Base-by-base conservation (phyloP, 2,329 filamentous ascomycete species). In the Chaetoscypha palmicola region DNA sequence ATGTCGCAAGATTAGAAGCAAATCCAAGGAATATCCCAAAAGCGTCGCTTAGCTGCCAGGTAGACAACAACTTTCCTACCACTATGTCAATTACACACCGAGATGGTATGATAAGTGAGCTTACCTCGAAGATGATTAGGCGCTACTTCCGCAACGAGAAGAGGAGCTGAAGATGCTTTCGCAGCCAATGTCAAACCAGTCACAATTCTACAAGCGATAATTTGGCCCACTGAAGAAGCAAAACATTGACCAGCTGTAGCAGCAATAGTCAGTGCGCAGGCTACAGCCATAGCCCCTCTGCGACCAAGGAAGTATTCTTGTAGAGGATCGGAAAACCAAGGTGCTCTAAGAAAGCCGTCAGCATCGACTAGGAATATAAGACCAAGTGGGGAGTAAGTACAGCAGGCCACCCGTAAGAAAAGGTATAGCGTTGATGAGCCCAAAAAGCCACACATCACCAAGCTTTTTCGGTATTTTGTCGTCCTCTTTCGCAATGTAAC, bases 301-400 rank as follows among this genome's bases (percentile, higher is more conserved):
- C 34, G 34, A 10, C 34, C 19, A 36, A 36, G 19, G 17, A 19
- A 36, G 34, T 36, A 14, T 17, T 36, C 34, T 36, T 36, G 34
- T 22, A 36, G n/a, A 8, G 19, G 8, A 8, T 21, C 34, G 10
- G n/a, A 19, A 22, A 36, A 7, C 8, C 17, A 17, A 33, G 31
- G 31, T 9, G 31, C 31, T 7, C 31, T 33, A n/a, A 8, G 8
- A 5, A 8, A 33, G 16, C n/a, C 16, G 16, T 33, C 14, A 33
- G 16, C 31, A 17, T 7, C 14, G n/a, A n/a, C 31, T 17, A n/a
- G n/a, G n/a, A n/a, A n/a, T n/a, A n/a, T n/a, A n/a, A n/a, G n/a
- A n/a, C 11, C 8, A 11, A 7, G 24, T n/a, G 5, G 31, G 14
- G n/a, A n/a, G n/a, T n/a, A n/a, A 5, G 7, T 17, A 33, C 31